Percentiles rank a stretch among this genome's conserved stretches.
phyloP scores from a whole-genome alignment of 2,329 filamentous ascomycete species.

The Botryotinia narcissicola region DNA sequence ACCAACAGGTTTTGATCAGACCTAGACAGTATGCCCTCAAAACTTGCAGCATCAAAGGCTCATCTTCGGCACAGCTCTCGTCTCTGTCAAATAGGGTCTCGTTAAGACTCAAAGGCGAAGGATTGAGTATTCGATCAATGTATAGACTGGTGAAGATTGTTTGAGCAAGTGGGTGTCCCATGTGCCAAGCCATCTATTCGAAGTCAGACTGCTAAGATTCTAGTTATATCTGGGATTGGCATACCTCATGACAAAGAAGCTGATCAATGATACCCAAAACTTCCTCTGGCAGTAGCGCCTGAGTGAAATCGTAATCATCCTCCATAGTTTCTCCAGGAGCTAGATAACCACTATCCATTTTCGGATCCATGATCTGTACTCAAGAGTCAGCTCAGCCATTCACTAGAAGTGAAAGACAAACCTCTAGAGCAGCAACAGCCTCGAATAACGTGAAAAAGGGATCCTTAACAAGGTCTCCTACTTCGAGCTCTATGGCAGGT shows the following conservation, averaged over 20 bases:
- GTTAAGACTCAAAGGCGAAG: constrained; percentile 60
- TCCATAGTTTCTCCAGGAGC: constrained; percentile 77
- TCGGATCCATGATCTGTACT: constrained; percentile 90
- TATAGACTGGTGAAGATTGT: constrained; percentile 92
- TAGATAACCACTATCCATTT: constrained; percentile 95
- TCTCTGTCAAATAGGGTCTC: constrained; percentile 33
- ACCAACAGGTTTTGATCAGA: constrained; percentile 77
- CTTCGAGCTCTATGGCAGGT: constrained; percentile 58
- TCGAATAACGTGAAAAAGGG: constrained; percentile 91
- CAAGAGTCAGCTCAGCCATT: neutral
- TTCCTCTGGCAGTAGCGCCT: constrained; percentile 69
- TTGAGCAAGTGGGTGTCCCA: constrained; percentile 92
- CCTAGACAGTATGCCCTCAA: constrained; percentile 84
- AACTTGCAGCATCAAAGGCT: constrained; percentile 57
- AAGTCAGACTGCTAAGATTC: constrained; percentile 15
- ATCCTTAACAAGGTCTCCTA: constrained; percentile 90
- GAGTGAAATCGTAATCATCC: constrained; percentile 73
- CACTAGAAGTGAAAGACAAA: constrained; percentile 35
- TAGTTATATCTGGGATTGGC: neutral
- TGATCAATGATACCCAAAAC: constrained; percentile 93
- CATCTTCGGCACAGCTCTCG: constrained; percentile 33
- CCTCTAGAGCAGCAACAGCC: constrained; percentile 82
- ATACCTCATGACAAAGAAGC: constrained; percentile 80
- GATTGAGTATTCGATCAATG: constrained; percentile 77
- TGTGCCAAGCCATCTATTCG: constrained; percentile 86